Conservation (phyloP, 164 flowering plant genomes). For the Akebia trifoliata region DNA sequence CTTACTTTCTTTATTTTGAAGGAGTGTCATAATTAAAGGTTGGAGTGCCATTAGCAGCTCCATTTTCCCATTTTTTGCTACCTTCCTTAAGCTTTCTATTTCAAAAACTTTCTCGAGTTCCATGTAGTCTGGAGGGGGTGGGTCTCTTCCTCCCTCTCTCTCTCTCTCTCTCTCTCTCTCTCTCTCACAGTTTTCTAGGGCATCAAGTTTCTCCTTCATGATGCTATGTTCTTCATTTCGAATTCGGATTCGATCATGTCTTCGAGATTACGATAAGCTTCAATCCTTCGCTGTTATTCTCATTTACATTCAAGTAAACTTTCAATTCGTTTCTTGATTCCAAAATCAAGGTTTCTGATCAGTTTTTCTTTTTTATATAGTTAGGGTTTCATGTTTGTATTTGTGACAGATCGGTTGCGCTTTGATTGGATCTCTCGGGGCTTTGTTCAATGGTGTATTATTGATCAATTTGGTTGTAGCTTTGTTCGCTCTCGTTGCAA, state of each 20-base stretch:
- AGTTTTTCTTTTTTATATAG: too few species aligned
- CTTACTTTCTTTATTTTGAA: too few species aligned
- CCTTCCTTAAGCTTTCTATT: too few species aligned
- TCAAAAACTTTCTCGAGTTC: too few species aligned
- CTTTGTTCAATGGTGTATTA: slow-evolving; percentile 75
- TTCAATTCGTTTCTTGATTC: not conserved
- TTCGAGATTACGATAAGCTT: slow-evolving; percentile 70
- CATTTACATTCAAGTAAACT: slow-evolving; percentile 61
- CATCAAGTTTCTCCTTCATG: slow-evolving; percentile 13
- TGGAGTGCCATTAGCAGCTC: too few species aligned
- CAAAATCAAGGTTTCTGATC: not conserved
- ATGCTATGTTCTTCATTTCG: slow-evolving; percentile 48
- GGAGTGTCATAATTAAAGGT: too few species aligned
- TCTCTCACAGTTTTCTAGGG: not conserved
- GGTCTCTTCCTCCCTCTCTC: not conserved
- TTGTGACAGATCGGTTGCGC: slow-evolving; percentile 77
- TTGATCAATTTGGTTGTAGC: slow-evolving; percentile 62
- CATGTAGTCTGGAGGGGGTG: too few species aligned
- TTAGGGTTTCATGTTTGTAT: slow-evolving; percentile 11
- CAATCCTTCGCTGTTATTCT: slow-evolving; percentile 55
- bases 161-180: not conserved
- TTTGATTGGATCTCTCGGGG: slow-evolving; percentile 81
- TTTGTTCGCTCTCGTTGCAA: slow-evolving; percentile 82
- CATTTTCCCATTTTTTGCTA: too few species aligned
- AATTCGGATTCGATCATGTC: slow-evolving; percentile 41